phyloP scores from a whole-genome alignment of 2,329 filamentous ascomycete species.

The Trichoderma asperellum region DNA sequence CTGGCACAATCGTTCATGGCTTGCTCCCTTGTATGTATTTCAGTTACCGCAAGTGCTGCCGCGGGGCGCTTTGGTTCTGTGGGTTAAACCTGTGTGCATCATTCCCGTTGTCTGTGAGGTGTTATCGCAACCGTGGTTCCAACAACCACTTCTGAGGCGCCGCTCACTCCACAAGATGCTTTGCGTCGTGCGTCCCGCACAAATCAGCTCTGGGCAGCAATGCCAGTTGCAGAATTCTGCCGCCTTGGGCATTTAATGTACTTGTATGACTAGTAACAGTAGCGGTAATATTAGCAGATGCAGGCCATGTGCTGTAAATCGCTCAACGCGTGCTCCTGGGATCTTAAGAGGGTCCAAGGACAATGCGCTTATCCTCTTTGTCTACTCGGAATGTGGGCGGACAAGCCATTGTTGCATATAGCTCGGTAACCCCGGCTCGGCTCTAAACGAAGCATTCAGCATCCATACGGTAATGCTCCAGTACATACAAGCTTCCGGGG shows the following conservation, averaged over 20 bases:
- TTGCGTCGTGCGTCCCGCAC: neutral
- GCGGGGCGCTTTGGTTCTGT: neutral
- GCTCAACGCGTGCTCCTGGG: slow-evolving; percentile 17
- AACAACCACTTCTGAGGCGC: neutral
- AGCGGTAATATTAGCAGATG: slow-evolving; percentile 6
- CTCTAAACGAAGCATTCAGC: neutral
- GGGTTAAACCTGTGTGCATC: neutral
- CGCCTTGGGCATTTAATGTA: neutral
- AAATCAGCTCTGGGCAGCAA: neutral
- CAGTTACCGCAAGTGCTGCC: neutral
- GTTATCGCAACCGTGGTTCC: neutral
- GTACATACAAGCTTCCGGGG: slow-evolving; percentile 18
- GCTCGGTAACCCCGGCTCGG: slow-evolving; percentile 19
- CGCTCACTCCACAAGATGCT: neutral
- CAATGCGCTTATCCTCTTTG: slow-evolving; percentile 9
- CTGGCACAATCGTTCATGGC: neutral
- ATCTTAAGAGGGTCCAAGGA: slow-evolving; percentile 2
- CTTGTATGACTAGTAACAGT: slow-evolving; percentile 18
- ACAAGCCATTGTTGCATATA: neutral
- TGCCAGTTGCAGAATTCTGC: slow-evolving; percentile 14
- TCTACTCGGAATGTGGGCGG: slow-evolving; percentile 14
- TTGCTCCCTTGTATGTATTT: neutral
- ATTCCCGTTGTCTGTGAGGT: neutral
- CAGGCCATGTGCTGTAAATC: slow-evolving; percentile 18
- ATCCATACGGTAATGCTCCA: slow-evolving; percentile 6